These are phyloP conservation scores for Saccharomycopsis vini DNA, from an alignment of 805 yeast genomes.

Conservation along the genomic window DNA sequence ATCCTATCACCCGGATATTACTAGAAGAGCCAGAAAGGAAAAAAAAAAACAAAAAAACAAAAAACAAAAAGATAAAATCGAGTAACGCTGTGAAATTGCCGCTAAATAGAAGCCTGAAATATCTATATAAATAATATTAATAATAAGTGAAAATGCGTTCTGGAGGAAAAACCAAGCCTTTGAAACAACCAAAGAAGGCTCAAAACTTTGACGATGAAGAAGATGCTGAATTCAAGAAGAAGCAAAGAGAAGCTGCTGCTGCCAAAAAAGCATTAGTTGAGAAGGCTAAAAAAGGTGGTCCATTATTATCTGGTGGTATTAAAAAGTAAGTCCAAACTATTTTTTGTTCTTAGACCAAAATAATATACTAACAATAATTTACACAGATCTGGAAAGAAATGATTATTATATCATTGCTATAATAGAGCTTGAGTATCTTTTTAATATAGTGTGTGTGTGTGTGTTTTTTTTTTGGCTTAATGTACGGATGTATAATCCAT, in stretches of 20 bases:
- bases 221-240: slow-evolving; percentile 82
- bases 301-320: slow-evolving; percentile 88
- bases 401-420: too few relatives aligned
- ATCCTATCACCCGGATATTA: too few relatives aligned
- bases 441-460: too few relatives aligned
- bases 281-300: slow-evolving; percentile 84
- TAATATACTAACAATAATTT: neutral
- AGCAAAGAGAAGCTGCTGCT: slow-evolving; percentile 90
- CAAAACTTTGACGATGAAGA: slow-evolving; percentile 75
- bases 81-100: too few relatives aligned
- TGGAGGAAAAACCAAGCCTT: slow-evolving; percentile 30
- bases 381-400: slow-evolving; percentile 11
- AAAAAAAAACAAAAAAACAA: too few relatives aligned
- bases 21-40: too few relatives aligned
- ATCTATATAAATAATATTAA: too few relatives aligned
- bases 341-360: neutral
- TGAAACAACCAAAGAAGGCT: slow-evolving; percentile 76
- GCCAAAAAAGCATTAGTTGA: slow-evolving; percentile 87
- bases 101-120: too few relatives aligned
- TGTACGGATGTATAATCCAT: too few relatives aligned
- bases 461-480: too few relatives aligned
- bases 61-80: too few relatives aligned
- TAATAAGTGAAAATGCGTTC: slow-evolving; percentile 15
- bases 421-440: too few relatives aligned
- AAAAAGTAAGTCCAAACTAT: slow-evolving; percentile 51